Base-by-base conservation (phyloP, 768 basidiomycete species). In the Boletus eberwhitei region DNA sequence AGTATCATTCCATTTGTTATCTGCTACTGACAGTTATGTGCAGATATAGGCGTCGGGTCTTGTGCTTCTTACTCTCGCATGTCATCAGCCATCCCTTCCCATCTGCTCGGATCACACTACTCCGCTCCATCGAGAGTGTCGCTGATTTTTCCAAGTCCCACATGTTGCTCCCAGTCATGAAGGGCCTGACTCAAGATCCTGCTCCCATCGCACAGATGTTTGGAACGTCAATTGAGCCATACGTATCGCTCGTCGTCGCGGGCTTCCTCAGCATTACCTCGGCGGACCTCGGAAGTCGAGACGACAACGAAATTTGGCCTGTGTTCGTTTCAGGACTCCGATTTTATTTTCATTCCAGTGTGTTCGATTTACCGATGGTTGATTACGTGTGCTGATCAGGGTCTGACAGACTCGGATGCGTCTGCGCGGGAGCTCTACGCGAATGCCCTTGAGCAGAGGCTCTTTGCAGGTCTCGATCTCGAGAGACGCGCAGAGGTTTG, bases 51-150 rank as follows among this genome's bases (percentile, higher is more conserved):
- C 80, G 81, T 56, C 80, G 85, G 13, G 73, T 94, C 40, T 64
- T 90, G 39, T 91, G 87, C 64, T 93, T 81, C 68, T 69, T 97
- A 0, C 73, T 90, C 7, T 94, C 94, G 2, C 95, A 98, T 66
- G 76, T 88, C 58, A 77, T 79, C 44, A 79, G 82, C 5, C 79
- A 88, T 58, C 70, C 75, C 2, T 64, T 80, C 4, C 69, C 79
- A 3, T 54, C 62, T 1, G 77, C 80, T 17, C 82, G 85, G 55
- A 64, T 81, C 12, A 64, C 73, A 12, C 70, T 98, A 0, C 75
- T 98, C 17, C 71, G 59, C 5, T 71, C 74, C 34, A 52, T 83
- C 11, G 64, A 71, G 47, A 64, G 65, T 8, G 71, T 84, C 16
- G 59, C 75, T 0, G 79, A 79, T 59, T 66, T 44, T 46, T 59